Evolutionary conservation across 148 eudicot genomes (phyloP).

Genomic region (Rhododendron mucronatum): DNA sequence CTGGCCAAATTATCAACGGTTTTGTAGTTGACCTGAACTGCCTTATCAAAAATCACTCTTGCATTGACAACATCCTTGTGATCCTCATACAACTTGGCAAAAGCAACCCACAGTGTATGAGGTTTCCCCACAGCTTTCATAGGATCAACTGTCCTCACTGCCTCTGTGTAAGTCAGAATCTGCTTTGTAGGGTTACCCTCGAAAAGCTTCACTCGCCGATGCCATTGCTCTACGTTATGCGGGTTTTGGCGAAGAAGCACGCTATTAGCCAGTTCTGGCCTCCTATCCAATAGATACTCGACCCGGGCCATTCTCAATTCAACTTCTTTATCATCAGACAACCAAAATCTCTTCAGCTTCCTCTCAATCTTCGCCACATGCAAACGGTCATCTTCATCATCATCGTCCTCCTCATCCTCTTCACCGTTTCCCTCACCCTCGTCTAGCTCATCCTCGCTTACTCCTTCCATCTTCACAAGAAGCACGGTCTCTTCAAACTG

Average conservation of each 20-base stretch:
- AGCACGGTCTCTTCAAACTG: slow-evolving; percentile 97
- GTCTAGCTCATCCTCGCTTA: neutral
- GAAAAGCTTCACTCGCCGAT: slow-evolving; percentile 84
- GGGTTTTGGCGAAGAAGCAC: slow-evolving; percentile 93
- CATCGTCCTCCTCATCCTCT: slow-evolving; percentile 21
- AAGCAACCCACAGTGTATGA: slow-evolving; percentile 93
- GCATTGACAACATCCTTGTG: slow-evolving; percentile 83
- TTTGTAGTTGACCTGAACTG: slow-evolving; percentile 88
- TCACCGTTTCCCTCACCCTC: neutral
- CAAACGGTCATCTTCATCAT: slow-evolving; percentile 48
- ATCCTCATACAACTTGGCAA: slow-evolving; percentile 81
- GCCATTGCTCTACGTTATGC: slow-evolving; percentile 99
- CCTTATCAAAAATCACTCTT: slow-evolving; percentile 86
- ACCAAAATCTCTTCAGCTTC: slow-evolving; percentile 65
- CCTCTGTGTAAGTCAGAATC: slow-evolving; percentile 86
- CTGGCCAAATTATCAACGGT: slow-evolving; percentile 92
- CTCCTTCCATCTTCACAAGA: slow-evolving; percentile 69
- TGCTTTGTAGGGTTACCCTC: slow-evolving; percentile 87
- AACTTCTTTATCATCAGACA: slow-evolving; percentile 70
- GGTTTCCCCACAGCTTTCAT: slow-evolving; percentile 98
- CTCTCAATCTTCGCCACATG: slow-evolving; percentile 57
- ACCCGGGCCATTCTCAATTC: slow-evolving; percentile 76
- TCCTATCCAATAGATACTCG: slow-evolving; percentile 78
- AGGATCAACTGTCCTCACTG: slow-evolving; percentile 91
- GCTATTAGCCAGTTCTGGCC: slow-evolving; percentile 91